Evolutionary conservation across 495 filamentous ascomycete species (phyloP).

Genomic region (Recurvomyces mirabilis): DNA sequence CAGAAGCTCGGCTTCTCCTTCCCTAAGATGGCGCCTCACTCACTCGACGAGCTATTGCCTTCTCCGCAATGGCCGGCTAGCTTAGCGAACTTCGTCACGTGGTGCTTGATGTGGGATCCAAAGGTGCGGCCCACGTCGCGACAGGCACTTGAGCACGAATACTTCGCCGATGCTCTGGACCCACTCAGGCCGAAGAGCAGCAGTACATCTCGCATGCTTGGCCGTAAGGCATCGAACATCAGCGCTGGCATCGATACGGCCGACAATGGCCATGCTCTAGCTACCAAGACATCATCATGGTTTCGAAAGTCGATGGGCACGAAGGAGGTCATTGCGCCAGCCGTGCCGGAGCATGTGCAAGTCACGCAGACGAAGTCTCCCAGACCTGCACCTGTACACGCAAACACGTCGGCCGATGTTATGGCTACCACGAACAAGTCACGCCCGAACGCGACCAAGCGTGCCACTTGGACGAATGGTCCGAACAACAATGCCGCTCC

Average conservation of each 20-base stretch:
- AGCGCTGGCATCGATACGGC: conserved; percentile 50
- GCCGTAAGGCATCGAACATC: conserved; percentile 78
- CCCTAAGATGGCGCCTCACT: conserved; percentile 96
- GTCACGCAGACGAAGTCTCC: conserved; percentile 28
- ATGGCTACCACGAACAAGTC: conserved; percentile 37
- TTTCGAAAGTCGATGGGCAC: conserved; percentile 87
- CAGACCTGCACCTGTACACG: conserved; percentile 49
- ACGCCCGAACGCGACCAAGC: conserved; percentile 54
- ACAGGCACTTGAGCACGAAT: conserved; percentile 87
- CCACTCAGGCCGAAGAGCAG: conserved; percentile 77
- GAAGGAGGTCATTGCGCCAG: conserved; percentile 44
- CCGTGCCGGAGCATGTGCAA: conserved; percentile 36
- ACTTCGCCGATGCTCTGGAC: conserved; percentile 91
- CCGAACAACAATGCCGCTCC: conserved; percentile 67
- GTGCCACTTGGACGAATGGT: conserved; percentile 78
- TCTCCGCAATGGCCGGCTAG: conserved; percentile 83
- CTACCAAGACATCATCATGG: conserved; percentile 78
- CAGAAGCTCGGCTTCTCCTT: conserved; percentile 97
- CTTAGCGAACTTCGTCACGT: conserved; percentile 85
- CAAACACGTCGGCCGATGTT: conserved; percentile 37
- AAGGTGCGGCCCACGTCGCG: conserved; percentile 86
- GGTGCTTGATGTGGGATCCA: conserved; percentile 99
- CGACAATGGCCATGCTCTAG: conserved; percentile 54
- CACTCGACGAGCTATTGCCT: conserved; percentile 89
- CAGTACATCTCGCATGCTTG: conserved; percentile 69